Conservation (phyloP, 305 asterid genomes). For the Fraxinus floribunda region DNA sequence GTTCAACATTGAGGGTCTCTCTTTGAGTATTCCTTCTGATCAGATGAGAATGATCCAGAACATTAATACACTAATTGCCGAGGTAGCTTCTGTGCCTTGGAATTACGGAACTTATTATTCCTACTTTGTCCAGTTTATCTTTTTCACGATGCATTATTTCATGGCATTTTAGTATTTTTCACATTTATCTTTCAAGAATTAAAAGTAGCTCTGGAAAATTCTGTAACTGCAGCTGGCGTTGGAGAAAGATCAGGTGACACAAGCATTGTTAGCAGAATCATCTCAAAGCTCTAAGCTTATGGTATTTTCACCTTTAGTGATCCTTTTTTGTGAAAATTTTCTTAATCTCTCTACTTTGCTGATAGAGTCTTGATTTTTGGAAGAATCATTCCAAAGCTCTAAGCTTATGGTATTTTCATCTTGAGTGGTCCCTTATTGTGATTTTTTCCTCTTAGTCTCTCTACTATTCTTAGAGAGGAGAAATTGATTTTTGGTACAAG, state of each 20-base stretch:
- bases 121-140: constrained; percentile 13
- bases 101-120: constrained; percentile 17
- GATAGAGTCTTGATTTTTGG: constrained; percentile 36
- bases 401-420: constrained; percentile 61
- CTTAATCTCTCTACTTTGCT: neutral
- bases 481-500: neutral
- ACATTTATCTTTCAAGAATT: constrained; percentile 23
- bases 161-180: neutral
- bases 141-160: neutral
- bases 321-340: neutral
- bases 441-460: neutral
- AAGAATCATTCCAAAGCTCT: constrained; percentile 70
- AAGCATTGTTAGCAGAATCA: constrained; percentile 77
- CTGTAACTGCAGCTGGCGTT: constrained; percentile 63
- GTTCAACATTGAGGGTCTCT: constrained; percentile 51
- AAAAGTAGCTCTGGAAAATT: constrained; percentile 13
- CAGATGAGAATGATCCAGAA: constrained; percentile 81
- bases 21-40: constrained; percentile 70
- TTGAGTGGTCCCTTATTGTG: neutral
- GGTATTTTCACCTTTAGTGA: constrained; percentile 41
- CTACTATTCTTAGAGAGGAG: neutral
- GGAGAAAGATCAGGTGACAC: constrained; percentile 86
- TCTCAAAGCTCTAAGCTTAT: constrained; percentile 66
- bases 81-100: constrained; percentile 48
- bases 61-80: constrained; percentile 74